Evolutionary conservation across 495 filamentous ascomycete genomes (phyloP).

Genomic region (Apiosordaria backusii): DNA sequence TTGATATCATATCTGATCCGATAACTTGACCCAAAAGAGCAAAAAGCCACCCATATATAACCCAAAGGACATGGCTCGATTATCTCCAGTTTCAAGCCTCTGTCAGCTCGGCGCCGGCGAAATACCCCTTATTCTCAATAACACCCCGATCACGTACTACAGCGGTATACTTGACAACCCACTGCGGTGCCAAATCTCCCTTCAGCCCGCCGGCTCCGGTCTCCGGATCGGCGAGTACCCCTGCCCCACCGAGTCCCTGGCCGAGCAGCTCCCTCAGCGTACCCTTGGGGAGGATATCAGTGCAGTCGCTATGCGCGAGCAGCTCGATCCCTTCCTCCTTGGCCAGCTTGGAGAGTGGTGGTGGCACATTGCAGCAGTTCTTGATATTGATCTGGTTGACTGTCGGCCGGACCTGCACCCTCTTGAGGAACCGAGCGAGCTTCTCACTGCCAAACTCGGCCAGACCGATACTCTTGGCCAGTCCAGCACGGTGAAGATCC

Average conservation of each 20-base stretch:
- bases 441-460: conserved; percentile 88
- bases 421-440: conserved; percentile 53
- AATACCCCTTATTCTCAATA: conserved; percentile 97
- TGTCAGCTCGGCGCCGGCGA: conserved; percentile 71
- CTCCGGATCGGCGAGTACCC: conserved; percentile 56
- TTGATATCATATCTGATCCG: neutral
- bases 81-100: conserved; percentile 17
- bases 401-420: conserved; percentile 66
- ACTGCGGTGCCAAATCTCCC: conserved; percentile 78
- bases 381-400: conserved; percentile 97
- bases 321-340: conserved; percentile 83
- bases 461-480: conserved; percentile 72
- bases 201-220: conserved; percentile 52
- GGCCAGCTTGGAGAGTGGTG: conserved; percentile 78
- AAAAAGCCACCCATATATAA: neutral
- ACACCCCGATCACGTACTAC: conserved; percentile 96
- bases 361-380: conserved; percentile 94
- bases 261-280: conserved; percentile 81
- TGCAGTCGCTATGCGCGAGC: conserved; percentile 91
- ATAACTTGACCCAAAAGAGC: neutral
- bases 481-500: conserved; percentile 63
- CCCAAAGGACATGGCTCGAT: neutral
- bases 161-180: conserved; percentile 97
- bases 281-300: conserved; percentile 80
- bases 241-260: conserved; percentile 58